These are phyloP conservation scores for Blastocystis hominis DNA, from an alignment of 352 stramenopile species.

Conservation along the genomic window DNA sequence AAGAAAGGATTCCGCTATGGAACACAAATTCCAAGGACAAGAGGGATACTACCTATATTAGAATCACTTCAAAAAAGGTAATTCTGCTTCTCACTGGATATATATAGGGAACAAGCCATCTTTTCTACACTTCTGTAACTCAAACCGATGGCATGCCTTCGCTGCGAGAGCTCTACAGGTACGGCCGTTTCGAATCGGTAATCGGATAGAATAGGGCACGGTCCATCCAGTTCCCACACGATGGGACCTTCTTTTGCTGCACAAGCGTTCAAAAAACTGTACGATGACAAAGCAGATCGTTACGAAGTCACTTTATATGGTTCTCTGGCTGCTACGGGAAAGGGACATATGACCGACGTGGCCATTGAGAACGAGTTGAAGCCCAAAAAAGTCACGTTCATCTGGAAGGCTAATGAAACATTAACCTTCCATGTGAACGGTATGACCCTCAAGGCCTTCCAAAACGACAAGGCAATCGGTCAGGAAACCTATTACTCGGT, in stretches of 20 bases:
- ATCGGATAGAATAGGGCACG: constrained; percentile 58
- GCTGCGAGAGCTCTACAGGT: constrained; percentile 36
- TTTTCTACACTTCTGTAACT: constrained; percentile 31
- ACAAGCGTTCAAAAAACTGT: constrained; percentile 45
- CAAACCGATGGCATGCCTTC: constrained; percentile 41
- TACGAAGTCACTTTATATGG: constrained; percentile 57
- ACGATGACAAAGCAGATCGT: background rate
- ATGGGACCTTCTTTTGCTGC: constrained; percentile 60
- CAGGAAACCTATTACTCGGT: constrained; percentile 61
- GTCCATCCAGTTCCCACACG: constrained; percentile 60
- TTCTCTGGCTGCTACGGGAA: constrained; percentile 59
- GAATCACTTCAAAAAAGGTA: constrained; percentile 20
- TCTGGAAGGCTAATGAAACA: constrained; percentile 57
- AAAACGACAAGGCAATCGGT: background rate
- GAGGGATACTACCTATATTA: background rate
- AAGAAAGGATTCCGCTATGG: background rate
- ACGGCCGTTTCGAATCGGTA: background rate
- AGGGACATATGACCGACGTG: constrained; percentile 60
- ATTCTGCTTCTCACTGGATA: background rate
- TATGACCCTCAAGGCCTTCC: constrained; percentile 57
- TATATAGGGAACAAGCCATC: background rate
- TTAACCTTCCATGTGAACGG: constrained; percentile 58
- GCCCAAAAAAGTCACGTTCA: constrained; percentile 33
- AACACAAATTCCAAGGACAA: background rate
- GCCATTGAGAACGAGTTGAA: constrained; percentile 58